Percentiles rank a stretch among this genome's conserved stretches.
These are phyloP conservation scores for Arabidopsis hybrid DNA, from an alignment of 441 rosid species.

Conservation along the genomic window DNA sequence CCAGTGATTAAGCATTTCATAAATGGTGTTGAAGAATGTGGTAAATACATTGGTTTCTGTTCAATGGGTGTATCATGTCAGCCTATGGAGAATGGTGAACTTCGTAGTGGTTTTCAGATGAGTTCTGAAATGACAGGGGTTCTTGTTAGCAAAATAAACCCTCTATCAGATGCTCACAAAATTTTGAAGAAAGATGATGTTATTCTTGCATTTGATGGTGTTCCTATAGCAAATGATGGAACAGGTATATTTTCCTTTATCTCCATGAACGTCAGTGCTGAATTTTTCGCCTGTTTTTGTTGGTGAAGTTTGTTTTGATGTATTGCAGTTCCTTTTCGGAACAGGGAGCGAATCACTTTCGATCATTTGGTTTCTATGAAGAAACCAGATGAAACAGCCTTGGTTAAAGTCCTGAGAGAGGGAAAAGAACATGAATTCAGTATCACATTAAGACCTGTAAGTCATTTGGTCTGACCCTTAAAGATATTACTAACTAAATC, in stretches of 20 bases:
- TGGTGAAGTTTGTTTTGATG: slow-evolving; percentile 28
- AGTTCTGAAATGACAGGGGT: slow-evolving; percentile 76
- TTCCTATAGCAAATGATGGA: slow-evolving; percentile 88
- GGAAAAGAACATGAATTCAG: slow-evolving; percentile 64
- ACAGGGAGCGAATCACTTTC: slow-evolving; percentile 84
- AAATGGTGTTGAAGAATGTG: slow-evolving; percentile 70
- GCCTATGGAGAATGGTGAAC: slow-evolving; percentile 79
- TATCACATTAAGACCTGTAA: slow-evolving; percentile 70
- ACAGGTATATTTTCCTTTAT: slow-evolving; percentile 57
- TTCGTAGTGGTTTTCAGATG: slow-evolving; percentile 71
- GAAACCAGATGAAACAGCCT: slow-evolving; percentile 77
- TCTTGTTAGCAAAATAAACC: slow-evolving; percentile 83
- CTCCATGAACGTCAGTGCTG: slow-evolving; percentile 16
- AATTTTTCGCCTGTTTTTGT: not conserved
- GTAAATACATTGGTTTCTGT: slow-evolving; percentile 80
- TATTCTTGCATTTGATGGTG: slow-evolving; percentile 77
- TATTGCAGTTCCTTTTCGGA: slow-evolving; percentile 80
- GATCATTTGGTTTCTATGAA: slow-evolving; percentile 95
- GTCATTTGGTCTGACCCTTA: slow-evolving; percentile 45
- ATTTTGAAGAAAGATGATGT: slow-evolving; percentile 78
- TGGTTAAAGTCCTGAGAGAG: slow-evolving; percentile 68
- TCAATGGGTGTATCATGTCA: slow-evolving; percentile 85
- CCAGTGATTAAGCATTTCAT: slow-evolving; percentile 84
- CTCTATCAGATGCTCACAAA: slow-evolving; percentile 63
- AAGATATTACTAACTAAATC: not conserved